These are phyloP conservation scores for Aspergillus sp. DNA, from an alignment of 2,329 filamentous ascomycete species.

Conservation along the genomic window DNA sequence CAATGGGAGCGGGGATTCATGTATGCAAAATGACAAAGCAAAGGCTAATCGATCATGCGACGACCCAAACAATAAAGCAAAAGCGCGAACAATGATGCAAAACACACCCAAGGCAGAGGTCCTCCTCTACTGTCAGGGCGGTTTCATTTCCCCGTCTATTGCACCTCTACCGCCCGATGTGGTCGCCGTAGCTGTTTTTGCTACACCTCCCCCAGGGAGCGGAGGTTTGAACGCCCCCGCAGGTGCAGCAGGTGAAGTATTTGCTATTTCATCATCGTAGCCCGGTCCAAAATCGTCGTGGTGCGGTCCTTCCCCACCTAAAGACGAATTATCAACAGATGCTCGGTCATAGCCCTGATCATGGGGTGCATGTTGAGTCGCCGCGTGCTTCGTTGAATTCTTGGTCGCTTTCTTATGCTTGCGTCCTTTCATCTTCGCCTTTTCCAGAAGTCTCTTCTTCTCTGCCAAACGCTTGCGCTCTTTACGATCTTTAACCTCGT, in stretches of 20 bases:
- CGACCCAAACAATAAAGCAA: slow-evolving; percentile 3
- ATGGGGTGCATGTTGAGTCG: slow-evolving; percentile 34
- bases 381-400: slow-evolving; percentile 52
- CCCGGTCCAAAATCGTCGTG: slow-evolving; percentile 53
- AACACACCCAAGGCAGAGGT: slow-evolving; percentile 4
- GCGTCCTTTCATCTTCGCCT: slow-evolving; percentile 88
- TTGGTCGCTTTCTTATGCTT: slow-evolving; percentile 85
- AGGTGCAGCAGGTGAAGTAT: slow-evolving; percentile 40
- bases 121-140: slow-evolving; percentile 26
- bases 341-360: slow-evolving; percentile 44
- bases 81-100: slow-evolving; percentile 10
- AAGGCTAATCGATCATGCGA: slow-evolving; percentile 16
- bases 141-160: slow-evolving; percentile 31
- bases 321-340: slow-evolving; percentile 39
- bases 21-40: slow-evolving; percentile 15
- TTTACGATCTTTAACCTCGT: slow-evolving; percentile 90
- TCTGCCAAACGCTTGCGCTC: slow-evolving; percentile 83
- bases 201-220: slow-evolving; percentile 62
- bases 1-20: slow-evolving; percentile 22
- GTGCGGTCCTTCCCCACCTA: slow-evolving; percentile 39
- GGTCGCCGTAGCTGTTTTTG: slow-evolving; percentile 18
- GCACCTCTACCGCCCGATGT: slow-evolving; percentile 22
- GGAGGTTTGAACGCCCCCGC: slow-evolving; percentile 66
- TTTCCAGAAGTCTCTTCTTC: slow-evolving; percentile 79
- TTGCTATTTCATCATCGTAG: slow-evolving; percentile 51